Evolutionary conservation across 768 basidiomycete species (phyloP), one percentile per base, ranked within the genome.

Genomic region (Auricularia sp.): DNA sequence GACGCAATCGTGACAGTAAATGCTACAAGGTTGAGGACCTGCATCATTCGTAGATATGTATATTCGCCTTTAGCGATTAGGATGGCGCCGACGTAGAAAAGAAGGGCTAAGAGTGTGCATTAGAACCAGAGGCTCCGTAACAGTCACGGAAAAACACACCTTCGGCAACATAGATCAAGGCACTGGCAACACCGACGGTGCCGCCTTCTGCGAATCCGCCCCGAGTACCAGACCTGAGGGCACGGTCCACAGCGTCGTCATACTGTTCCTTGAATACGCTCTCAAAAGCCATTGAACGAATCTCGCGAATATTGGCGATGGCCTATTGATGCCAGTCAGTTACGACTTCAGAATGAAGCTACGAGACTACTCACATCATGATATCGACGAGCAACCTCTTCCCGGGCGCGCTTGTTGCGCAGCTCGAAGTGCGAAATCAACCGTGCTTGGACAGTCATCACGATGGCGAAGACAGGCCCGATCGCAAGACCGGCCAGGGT

Each of bases 1-100:
- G 89, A 85, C 0, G 93, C 93, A 65, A 98, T 94, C 11, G 92
- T 90, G 64, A 99, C 87, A 7, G 90, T 87, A 78, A 98, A 98
- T 16, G 97, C 86, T 61, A 98, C 90, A 51, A 98, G 80, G 64
- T 95, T 87, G 70, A 96, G 84, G 33, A 91, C 90, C 74, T 95
- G 85, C 36, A 96, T 83, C 90, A 97, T 91, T 70, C 87, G 86
- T 66, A 89, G 81, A 73, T 95, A 98, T 8, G 84, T 84, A 74
- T 96, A 96, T 23, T 83, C 85, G 8, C 91, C 93, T 1, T 81
- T 79, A 3, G 86, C 81, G 63, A 98, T 85, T 66, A 98, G 81
- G n/a, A 91, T 77, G 0, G 93, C 90, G 53, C 93, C 91, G 61
- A 93, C 87, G 70, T 90, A 96, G 77, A 97, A 95, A 61, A 99